Evolutionary conservation across 2,329 filamentous ascomycete genomes (phyloP).

Genomic region (Cylindrodendrum hubeiense): DNA sequence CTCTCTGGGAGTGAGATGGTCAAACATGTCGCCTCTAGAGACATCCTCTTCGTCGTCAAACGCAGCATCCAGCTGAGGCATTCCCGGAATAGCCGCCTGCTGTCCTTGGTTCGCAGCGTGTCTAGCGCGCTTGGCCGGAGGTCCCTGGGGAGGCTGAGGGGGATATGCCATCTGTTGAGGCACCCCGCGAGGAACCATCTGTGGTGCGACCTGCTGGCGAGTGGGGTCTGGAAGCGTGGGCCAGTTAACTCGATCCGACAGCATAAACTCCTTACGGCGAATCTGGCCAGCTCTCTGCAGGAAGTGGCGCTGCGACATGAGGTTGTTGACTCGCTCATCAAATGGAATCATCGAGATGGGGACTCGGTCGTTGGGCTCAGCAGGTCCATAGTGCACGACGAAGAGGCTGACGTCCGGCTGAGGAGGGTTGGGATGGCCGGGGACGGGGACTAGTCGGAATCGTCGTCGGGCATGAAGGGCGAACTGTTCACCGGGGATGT

Average conservation of each 20-base stretch:
- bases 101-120: constrained; percentile 58
- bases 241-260: constrained; percentile 91
- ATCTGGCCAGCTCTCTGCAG: constrained; percentile 84
- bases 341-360: constrained; percentile 76
- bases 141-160: constrained; percentile 61
- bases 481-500: constrained; percentile 78
- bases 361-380: constrained; percentile 79
- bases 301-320: constrained; percentile 72
- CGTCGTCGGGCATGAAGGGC: constrained; percentile 85
- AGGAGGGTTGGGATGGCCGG: constrained; percentile 76
- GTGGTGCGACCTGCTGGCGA: constrained; percentile 63
- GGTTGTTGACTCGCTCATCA: constrained; percentile 69
- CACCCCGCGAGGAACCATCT: constrained; percentile 60
- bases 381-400: constrained; percentile 89
- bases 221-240: constrained; percentile 77
- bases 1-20: constrained; percentile 89
- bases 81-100: constrained; percentile 53
- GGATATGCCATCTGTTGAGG: constrained; percentile 75
- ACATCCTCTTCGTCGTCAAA: constrained; percentile 93
- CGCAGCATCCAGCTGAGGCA: constrained; percentile 55
- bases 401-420: constrained; percentile 85
- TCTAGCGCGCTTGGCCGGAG: constrained; percentile 67
- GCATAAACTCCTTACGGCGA: constrained; percentile 92
- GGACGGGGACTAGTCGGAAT: constrained; percentile 84
- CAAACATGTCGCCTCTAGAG: constrained; percentile 88